Conservation (phyloP, 257 asterid genomes). For the Ligustrum vulgare region DNA sequence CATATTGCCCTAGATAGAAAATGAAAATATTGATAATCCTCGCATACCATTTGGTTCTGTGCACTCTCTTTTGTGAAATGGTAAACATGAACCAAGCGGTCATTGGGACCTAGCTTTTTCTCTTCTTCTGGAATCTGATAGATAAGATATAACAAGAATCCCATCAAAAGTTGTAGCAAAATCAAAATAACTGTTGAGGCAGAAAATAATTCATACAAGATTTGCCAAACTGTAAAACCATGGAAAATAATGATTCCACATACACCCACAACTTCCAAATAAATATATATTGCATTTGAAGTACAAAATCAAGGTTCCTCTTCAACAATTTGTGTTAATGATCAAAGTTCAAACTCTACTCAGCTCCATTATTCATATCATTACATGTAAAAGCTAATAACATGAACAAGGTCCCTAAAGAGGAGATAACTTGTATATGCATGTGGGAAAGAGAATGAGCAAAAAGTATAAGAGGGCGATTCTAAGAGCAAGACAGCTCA, state of each 20-base stretch:
- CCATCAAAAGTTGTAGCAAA: neutral
- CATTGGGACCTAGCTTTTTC: conserved; percentile 76
- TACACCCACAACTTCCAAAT: neutral
- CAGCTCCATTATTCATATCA: conserved; percentile 6
- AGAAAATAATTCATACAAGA: neutral
- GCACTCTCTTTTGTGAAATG: conserved; percentile 79
- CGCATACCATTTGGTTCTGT: conserved; percentile 79
- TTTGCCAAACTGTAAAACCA: neutral
- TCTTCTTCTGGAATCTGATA: conserved; percentile 89
- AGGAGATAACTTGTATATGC: neutral
- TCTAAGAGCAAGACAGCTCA: conserved; percentile 26
- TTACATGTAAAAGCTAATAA: neutral
- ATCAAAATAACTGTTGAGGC: neutral
- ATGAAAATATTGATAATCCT: conserved; percentile 7
- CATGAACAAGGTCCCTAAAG: neutral
- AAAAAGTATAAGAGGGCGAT: conserved; percentile 10
- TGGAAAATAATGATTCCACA: neutral
- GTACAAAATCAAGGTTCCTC: neutral
- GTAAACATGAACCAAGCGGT: conserved; percentile 80
- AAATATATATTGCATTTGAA: neutral
- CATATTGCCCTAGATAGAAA: neutral
- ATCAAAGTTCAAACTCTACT: conserved; percentile 10
- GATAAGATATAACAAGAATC: conserved; percentile 10
- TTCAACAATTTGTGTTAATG: conserved; percentile 16
- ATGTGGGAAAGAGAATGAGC: conserved; percentile 5